phyloP scores from a whole-genome alignment of 805 yeast species.

The Saturnispora zaruensis region DNA sequence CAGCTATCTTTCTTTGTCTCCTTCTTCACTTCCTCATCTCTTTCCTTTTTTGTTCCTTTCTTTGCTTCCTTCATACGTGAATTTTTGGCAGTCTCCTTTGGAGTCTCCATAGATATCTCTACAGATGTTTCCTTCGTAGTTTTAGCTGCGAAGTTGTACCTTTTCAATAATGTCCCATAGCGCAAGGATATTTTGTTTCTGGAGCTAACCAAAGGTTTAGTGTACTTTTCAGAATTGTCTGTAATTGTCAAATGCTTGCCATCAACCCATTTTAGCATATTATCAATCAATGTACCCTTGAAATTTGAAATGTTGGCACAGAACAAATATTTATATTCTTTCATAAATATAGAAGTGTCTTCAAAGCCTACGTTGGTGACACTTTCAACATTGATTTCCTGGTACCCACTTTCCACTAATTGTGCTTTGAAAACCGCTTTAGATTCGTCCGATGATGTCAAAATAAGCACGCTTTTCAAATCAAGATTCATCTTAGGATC shows the following conservation, averaged over 20 bases:
- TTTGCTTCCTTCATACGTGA: too few relatives aligned
- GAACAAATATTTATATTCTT: not conserved
- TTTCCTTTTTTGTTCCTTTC: not conserved
- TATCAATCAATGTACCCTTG: not conserved
- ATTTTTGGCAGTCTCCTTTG: too few relatives aligned
- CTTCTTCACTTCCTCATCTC: not conserved
- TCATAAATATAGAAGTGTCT: not conserved
- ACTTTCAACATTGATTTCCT: not conserved
- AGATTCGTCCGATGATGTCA: not conserved
- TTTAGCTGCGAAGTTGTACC: not conserved
- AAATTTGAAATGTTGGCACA: constrained; percentile 3
- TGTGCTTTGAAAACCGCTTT: not conserved
- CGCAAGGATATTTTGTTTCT: not conserved
- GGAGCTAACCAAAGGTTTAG: not conserved
- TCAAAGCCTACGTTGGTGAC: not conserved
- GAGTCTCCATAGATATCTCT: too few relatives aligned
- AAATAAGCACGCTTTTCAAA: not conserved
- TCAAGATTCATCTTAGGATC: not conserved
- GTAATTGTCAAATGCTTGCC: constrained; percentile 5
- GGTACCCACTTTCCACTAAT: not conserved
- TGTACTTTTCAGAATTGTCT: not conserved
- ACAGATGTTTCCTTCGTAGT: not conserved
- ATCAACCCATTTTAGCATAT: not conserved
- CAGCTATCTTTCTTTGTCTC: not conserved
- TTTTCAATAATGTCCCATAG: not conserved